Base-by-base conservation (phyloP, 768 basidiomycete genomes). In the Amanita rubescens region DNA sequence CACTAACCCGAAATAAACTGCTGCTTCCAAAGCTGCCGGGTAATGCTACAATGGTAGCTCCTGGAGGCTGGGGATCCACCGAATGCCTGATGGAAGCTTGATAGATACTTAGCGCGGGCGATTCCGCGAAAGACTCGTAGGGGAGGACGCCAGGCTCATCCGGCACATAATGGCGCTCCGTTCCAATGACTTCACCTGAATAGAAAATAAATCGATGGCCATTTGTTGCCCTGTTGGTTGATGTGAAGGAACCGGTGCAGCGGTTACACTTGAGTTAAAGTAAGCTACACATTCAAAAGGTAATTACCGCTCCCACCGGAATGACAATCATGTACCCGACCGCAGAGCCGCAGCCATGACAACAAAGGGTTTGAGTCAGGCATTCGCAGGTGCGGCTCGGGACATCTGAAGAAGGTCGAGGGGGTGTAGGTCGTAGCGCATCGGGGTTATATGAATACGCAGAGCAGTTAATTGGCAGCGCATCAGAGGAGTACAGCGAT, bases 291-390 rank as follows among this genome's bases (percentile, higher is more conserved):
- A 14, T 33, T 27, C 37, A 20, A 41, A 37, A 34, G 53, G 48
- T 45, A n/a, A n/a, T 30, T 27, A 52, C 20, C 19, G 37, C 24
- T 58, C 71, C 19, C 60, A 77, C 80, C 12, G 87, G 87, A 57
- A 79, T 74, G 30, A 89, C 85, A 55, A 89, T 87, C 82, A 85
- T 85, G 64, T 89, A 92, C 27, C 90, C 90, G 49, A 91, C 77
- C 30, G 78, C 68, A 33, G 68, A 67, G 8, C 90, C 90, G 67
- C 90, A 93, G 8, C 81, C 82, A 62, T 87, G 85, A 63, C 90
- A 92, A 61, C 79, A 86, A 19, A 93, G 73, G 0, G 83, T 84
- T 65, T 90, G 87, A 2, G 90, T 93, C 41, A 93, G 72, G 63
- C 90, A 94, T 62, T 89, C 87, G 67, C 90, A 93, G 8, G 89